Conservation (phyloP, 2,329 filamentous ascomycete genomes). For the Neofusicoccum umdonicola region DNA sequence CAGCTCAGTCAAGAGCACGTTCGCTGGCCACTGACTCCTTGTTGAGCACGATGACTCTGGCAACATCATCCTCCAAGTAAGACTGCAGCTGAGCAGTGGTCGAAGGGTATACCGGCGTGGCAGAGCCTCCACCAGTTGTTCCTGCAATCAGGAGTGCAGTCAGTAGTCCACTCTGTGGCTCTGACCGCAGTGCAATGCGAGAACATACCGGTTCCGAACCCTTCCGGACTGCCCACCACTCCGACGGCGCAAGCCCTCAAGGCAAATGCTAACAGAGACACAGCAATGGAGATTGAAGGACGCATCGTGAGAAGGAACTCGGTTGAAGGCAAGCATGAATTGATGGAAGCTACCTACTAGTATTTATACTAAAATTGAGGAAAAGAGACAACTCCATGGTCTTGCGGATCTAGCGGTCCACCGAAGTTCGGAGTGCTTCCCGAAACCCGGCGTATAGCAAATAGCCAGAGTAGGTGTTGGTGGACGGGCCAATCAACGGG, state of each 20-base stretch:
- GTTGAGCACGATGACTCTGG: slow-evolving; percentile 59
- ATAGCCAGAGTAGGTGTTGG: background rate
- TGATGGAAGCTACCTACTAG: background rate
- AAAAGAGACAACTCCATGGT: background rate
- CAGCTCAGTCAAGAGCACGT: slow-evolving; percentile 25
- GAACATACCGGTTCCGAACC: slow-evolving; percentile 46
- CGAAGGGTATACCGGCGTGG: slow-evolving; percentile 53
- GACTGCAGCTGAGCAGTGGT: slow-evolving; percentile 56
- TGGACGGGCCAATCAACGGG: background rate
- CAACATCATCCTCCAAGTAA: slow-evolving; percentile 54
- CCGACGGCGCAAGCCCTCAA: slow-evolving; percentile 8
- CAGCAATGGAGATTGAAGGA: background rate
- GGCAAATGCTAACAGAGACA: slow-evolving; percentile 3
- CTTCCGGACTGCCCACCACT: slow-evolving; percentile 41
- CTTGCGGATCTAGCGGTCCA: background rate
- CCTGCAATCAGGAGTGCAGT: no score
- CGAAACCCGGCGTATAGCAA: slow-evolving; percentile 9
- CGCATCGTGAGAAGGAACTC: background rate
- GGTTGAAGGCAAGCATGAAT: background rate
- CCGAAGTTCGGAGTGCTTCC: background rate
- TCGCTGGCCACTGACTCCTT: slow-evolving; percentile 32
- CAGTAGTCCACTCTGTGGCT: no score
- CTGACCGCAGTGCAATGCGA: no score
- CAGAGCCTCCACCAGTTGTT: slow-evolving; percentile 61
- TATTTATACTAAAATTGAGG: background rate